Base-by-base conservation (phyloP, 1,139 yeast genomes). In the Pichia sp. region DNA sequence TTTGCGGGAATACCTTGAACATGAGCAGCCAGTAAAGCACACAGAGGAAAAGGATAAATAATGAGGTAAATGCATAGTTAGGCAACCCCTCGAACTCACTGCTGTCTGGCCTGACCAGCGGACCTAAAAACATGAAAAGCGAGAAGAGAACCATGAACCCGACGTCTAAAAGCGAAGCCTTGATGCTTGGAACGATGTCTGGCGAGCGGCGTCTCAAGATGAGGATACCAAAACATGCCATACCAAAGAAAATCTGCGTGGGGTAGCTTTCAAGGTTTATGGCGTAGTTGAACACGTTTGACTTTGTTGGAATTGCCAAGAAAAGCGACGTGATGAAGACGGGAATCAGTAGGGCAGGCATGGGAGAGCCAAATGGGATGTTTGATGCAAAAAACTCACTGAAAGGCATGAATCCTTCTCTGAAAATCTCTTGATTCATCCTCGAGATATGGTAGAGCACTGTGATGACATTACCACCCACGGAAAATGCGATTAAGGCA, bases 401-500 rank as follows among this genome's bases (percentile, higher is more conserved):
- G 46, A 70, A 75, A 3, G 86, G 86, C 37, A 82, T 64, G 58
- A 74, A 79, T 0, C 86, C 86, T 58, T 80, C 85, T 31, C 84
- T 66, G 57, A 81, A 80, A 2, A 79, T 79, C 62, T 79, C 85
- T 61, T 81, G 86, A 57, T 79, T 78, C 61, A 79, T 74, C 56
- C 85, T 67, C 1, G 85, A 78, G 16, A 79, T 74, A 13, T 82
- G 77, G 60, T 78, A 82, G n/a, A 80, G 66, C 7, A 80, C 85
- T 22, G 80, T 82, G 57, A 81, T 73, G 2, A 81, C 75, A 55
- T 82, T 82, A 6, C 85, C 83, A 1, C 81, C 85, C 5, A 85
- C 79, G 54, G 83, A 78, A 22, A 79, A 57, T 0, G 85, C 83
- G 39, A 81, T 74, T 0, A 82, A 71, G 36, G 79, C 65, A 0